phyloP scores from a whole-genome alignment of 2,329 filamentous ascomycete genomes.

The Chaetomiaceae sp. region DNA sequence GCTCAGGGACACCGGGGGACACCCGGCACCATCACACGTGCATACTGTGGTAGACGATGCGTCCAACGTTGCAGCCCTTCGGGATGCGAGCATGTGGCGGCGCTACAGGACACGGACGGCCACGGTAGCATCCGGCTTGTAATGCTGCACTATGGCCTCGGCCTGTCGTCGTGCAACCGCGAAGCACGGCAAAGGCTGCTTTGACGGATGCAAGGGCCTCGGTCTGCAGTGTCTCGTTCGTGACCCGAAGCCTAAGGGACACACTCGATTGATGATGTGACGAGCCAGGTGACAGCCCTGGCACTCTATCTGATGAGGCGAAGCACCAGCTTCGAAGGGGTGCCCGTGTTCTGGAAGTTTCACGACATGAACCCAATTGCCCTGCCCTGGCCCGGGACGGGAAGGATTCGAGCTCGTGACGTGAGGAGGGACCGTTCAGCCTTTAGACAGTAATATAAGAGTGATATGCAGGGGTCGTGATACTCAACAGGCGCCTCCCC shows the following conservation, averaged over 20 bases:
- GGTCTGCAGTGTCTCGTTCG: neutral
- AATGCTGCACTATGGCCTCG: neutral
- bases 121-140: neutral
- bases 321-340: neutral
- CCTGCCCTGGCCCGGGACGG: too few relatives aligned
- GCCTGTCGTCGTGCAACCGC: neutral
- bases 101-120: neutral
- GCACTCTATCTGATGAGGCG: neutral
- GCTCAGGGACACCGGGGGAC: neutral
- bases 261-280: neutral
- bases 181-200: neutral
- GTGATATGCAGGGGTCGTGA: too few relatives aligned
- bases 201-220: neutral
- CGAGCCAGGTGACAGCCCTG: neutral
- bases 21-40: neutral
- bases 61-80: neutral
- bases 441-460: too few relatives aligned
- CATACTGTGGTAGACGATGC: neutral
- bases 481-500: too few relatives aligned
- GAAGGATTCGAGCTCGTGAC: too few relatives aligned
- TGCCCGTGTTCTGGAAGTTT: too few relatives aligned
- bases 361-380: too few relatives aligned
- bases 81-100: conserved; percentile 1
- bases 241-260: neutral
- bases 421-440: too few relatives aligned